A percentile compares a stretch with the other conserved stretches of the same genome.
phyloP scores from a whole-genome alignment of 2,329 filamentous ascomycete species.

The Zymoseptoria brevis region DNA sequence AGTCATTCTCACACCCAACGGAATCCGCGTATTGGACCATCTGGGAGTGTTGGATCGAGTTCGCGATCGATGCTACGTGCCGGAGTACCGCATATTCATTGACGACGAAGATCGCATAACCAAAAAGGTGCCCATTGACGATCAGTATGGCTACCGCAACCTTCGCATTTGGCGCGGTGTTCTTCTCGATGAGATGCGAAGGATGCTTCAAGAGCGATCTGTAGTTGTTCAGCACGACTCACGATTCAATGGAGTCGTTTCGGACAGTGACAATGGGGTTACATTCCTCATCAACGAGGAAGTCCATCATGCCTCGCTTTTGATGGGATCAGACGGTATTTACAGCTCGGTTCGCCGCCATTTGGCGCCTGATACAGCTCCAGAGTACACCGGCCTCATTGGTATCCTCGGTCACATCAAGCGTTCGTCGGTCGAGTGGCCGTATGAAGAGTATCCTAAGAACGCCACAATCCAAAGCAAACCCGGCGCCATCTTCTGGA shows the following conservation, averaged over 20 bases:
- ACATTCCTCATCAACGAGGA: conserved; percentile 15
- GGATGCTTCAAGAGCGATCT: conserved; percentile 32
- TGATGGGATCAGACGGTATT: conserved; percentile 24
- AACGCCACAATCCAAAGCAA: conserved; percentile 31
- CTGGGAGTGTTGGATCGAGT: conserved; percentile 44
- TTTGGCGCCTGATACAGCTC: conserved; percentile 14
- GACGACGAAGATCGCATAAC: conserved; percentile 25
- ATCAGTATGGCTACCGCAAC: conserved; percentile 42
- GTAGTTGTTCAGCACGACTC: conserved; percentile 42
- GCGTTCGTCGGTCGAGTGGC: conserved; percentile 16
- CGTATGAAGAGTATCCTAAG: conserved; percentile 19
- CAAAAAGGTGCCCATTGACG: conserved; percentile 16
- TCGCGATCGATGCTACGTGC: conserved; percentile 41
- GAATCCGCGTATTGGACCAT: conserved; percentile 46
- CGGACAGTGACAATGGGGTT: conserved; percentile 5
- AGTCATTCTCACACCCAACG: conserved; percentile 54
- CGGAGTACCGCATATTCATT: conserved; percentile 44
- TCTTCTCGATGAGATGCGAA: conserved; percentile 44
- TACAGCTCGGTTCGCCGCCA: conserved; percentile 31
- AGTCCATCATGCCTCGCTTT: conserved; percentile 9
- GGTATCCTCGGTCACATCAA: conserved; percentile 18
- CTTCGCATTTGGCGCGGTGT: conserved; percentile 43
- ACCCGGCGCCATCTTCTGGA: conserved; percentile 33
- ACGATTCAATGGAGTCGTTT: conserved; percentile 39
- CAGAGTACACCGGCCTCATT: conserved; percentile 19